Evolutionary conservation across 768 basidiomycete genomes (phyloP).

Genomic region (Leccinum boreale): DNA sequence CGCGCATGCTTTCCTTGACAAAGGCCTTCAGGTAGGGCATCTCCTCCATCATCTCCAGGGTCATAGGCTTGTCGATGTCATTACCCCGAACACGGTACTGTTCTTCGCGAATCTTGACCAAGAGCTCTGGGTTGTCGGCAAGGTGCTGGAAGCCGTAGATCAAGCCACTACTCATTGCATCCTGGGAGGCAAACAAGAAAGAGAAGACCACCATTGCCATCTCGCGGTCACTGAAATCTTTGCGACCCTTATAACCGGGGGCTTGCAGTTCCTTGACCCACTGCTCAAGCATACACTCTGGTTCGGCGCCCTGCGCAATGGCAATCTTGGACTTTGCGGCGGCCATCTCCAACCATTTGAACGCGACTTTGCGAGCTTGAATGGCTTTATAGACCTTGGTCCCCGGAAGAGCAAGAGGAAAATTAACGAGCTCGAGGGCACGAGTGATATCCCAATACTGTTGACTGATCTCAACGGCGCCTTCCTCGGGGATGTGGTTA

Average conservation of each 20-base stretch:
- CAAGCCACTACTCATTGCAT: slow-evolving; percentile 96
- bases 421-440: slow-evolving; percentile 97
- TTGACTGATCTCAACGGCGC: slow-evolving; percentile 76
- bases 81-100: slow-evolving; percentile 80
- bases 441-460: slow-evolving; percentile 96
- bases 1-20: slow-evolving; percentile 89
- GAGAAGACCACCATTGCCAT: slow-evolving; percentile 97
- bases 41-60: slow-evolving; percentile 84
- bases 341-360: slow-evolving; percentile 76
- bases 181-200: slow-evolving; percentile 95
- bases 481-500: slow-evolving; percentile 77
- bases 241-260: slow-evolving; percentile 66
- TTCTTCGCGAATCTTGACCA: slow-evolving; percentile 88
- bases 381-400: slow-evolving; percentile 95
- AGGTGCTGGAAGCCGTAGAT: slow-evolving; percentile 97
- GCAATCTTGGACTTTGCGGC: slow-evolving; percentile 75
- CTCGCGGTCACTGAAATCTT: slow-evolving; percentile 88
- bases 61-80: slow-evolving; percentile 71
- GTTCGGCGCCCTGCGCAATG: slow-evolving; percentile 76
- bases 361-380: slow-evolving; percentile 82
- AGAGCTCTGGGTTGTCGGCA: slow-evolving; percentile 85
- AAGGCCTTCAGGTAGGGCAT: slow-evolving; percentile 93
- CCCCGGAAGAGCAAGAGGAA: slow-evolving; percentile 91
- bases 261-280: slow-evolving; percentile 79
- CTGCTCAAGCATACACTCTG: slow-evolving; percentile 88